Conservation (phyloP, 768 basidiomycete genomes). For the Mycena leptocephala region DNA sequence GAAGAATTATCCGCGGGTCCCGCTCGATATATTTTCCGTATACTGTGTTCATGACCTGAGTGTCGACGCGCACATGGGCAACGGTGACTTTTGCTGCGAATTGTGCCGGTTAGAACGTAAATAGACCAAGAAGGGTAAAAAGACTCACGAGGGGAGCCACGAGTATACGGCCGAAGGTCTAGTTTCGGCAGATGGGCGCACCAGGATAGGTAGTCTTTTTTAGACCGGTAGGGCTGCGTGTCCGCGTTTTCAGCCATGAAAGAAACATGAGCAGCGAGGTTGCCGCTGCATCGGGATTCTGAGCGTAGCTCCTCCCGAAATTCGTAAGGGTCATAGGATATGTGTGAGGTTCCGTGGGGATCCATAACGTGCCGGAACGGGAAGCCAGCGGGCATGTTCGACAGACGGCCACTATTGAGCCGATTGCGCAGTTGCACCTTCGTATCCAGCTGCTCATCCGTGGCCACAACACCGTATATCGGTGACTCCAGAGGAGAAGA, state of each 20-base stretch:
- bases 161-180: constrained; percentile 35
- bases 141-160: constrained; percentile 48
- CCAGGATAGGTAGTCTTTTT: constrained; percentile 50
- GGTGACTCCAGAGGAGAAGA: constrained; percentile 34
- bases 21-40: constrained; percentile 51
- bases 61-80: constrained; percentile 58
- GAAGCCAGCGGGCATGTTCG: constrained; percentile 54
- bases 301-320: constrained; percentile 47
- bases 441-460: constrained; percentile 22
- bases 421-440: constrained; percentile 50
- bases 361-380: constrained; percentile 51
- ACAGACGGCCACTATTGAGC: constrained; percentile 48
- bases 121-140: neutral
- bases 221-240: constrained; percentile 18
- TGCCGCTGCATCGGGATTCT: constrained; percentile 39
- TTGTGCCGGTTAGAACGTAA: neutral
- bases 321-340: constrained; percentile 55
- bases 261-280: constrained; percentile 44
- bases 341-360: constrained; percentile 33
- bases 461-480: constrained; percentile 21
- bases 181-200: constrained; percentile 44
- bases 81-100: constrained; percentile 43
- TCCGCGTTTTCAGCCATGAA: constrained; percentile 42
- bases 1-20: constrained; percentile 53
- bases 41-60: constrained; percentile 48